A percentile compares a stretch with the other conserved stretches of the same genome.
These are phyloP conservation scores for Aspergillus alliaceus DNA, from an alignment of 2,329 filamentous ascomycete genomes.

Conservation along the genomic window DNA sequence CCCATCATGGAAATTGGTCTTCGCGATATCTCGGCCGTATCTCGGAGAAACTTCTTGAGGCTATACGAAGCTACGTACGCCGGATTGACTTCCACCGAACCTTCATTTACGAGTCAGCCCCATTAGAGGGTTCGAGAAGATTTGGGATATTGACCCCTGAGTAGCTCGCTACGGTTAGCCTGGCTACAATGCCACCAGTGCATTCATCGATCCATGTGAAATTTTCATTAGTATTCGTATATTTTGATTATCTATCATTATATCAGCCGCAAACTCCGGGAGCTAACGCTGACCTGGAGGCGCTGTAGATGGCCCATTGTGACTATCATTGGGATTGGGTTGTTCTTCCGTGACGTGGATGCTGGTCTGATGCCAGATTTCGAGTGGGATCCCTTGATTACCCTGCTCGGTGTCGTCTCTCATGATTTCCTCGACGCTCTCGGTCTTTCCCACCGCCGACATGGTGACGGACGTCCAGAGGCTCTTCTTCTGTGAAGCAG, in stretches of 20 bases:
- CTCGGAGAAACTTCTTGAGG: neutral
- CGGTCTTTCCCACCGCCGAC: neutral
- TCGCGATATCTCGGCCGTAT: neutral
- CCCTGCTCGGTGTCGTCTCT: neutral
- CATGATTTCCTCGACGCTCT: neutral
- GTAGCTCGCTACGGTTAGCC: neutral
- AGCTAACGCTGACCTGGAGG: neutral
- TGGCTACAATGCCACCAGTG: neutral
- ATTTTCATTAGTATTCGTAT: neutral
- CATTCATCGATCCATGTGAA: neutral
- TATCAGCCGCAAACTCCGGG: neutral
- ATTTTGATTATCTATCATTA: neutral
- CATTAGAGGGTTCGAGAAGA: neutral
- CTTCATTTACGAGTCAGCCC: neutral
- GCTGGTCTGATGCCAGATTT: conserved; percentile 1
- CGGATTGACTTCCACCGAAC: neutral
- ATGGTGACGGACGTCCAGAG: neutral
- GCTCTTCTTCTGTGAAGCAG: neutral
- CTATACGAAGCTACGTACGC: neutral
- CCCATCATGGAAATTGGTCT: neutral
- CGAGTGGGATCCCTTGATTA: neutral
- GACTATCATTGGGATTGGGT: neutral
- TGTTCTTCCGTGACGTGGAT: neutral
- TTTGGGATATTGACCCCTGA: neutral
- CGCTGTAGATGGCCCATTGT: neutral